phyloP scores from a whole-genome alignment of 805 yeast species.

The Yarrowia deformans region DNA sequence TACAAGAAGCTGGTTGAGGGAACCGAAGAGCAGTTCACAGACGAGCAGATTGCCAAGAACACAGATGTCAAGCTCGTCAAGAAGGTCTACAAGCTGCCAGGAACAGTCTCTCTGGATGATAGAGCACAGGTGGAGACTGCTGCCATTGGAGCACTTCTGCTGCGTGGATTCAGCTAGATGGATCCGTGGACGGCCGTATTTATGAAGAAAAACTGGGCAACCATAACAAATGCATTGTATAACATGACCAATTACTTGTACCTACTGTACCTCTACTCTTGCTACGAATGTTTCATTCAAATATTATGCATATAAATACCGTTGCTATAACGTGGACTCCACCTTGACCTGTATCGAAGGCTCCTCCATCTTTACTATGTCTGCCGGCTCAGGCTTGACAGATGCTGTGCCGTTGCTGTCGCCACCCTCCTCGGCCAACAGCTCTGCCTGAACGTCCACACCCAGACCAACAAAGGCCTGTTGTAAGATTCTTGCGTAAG shows the following conservation, averaged over 20 bases:
- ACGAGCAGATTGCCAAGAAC: conserved; percentile 37
- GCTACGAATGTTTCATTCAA: background rate
- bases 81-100: conserved; percentile 43
- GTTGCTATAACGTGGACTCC: conserved; percentile 15
- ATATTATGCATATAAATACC: conserved; percentile 35
- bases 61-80: conserved; percentile 40
- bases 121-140: conserved; percentile 37
- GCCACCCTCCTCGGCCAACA: conserved; percentile 14
- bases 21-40: conserved; percentile 28
- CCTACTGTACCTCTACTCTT: too few species aligned
- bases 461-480: conserved; percentile 92
- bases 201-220: background rate
- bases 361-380: conserved; percentile 5
- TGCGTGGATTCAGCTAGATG: conserved; percentile 42
- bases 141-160: conserved; percentile 42
- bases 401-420: conserved; percentile 8
- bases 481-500: conserved; percentile 77
- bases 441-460: conserved; percentile 72
- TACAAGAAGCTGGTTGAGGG: conserved; percentile 43
- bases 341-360: conserved; percentile 37
- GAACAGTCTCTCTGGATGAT: conserved; percentile 35
- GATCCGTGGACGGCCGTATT: background rate
- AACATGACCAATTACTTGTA: too few species aligned
- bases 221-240: conserved; percentile 12
- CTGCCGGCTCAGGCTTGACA: background rate